Evolutionary conservation across 2,329 filamentous ascomycete species (phyloP), one percentile per base, ranked within the genome.

Genomic region (Mariannaea elegans): DNA sequence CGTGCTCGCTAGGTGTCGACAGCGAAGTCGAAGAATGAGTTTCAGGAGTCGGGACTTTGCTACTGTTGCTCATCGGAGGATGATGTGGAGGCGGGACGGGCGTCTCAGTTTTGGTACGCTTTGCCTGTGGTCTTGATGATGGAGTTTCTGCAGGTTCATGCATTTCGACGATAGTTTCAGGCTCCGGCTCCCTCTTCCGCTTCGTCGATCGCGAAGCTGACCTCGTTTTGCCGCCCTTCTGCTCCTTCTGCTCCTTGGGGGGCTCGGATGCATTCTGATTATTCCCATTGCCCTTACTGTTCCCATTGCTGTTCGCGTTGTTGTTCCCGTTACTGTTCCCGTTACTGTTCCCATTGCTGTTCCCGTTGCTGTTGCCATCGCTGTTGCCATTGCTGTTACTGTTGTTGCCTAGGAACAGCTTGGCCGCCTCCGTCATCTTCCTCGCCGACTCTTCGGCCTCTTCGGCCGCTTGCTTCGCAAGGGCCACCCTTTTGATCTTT

Each of bases 401-500:
- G 44, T 59, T 59, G 53, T 69, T 72, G 24, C 76, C 77, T 58
- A 82, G 77, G 63, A 83, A 76, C 23, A 78, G 73, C 51, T 81
- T 77, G 23, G 81, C 82, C 56, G 79, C 75, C 66, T 82, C 79
- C 8, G 77, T 76, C 77, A 85, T 81, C 69, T 84, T 84, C 14
- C 81, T 78, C 14, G 81, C 82, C 8, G 84, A 84, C 65, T 84
- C 82, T 69, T 86, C 84, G 14, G 86, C 87, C 69, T 89, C 87
- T 62, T 88, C 85, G 1, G 84, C 86, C 2, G 87, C 87, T 65
- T 83, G 79, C 65, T 86, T 86, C 12, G 84, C 86, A 64, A 88
- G 76, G 6, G 86, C 84, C 73, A 91, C 87, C 54, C 87, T 81
- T 76, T 92, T 92, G 10, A 90, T 77, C 72, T 90, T 91, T 76